phyloP scores from a whole-genome alignment of 176 grass and related monocot genomes.

The Olyra latifolia region DNA sequence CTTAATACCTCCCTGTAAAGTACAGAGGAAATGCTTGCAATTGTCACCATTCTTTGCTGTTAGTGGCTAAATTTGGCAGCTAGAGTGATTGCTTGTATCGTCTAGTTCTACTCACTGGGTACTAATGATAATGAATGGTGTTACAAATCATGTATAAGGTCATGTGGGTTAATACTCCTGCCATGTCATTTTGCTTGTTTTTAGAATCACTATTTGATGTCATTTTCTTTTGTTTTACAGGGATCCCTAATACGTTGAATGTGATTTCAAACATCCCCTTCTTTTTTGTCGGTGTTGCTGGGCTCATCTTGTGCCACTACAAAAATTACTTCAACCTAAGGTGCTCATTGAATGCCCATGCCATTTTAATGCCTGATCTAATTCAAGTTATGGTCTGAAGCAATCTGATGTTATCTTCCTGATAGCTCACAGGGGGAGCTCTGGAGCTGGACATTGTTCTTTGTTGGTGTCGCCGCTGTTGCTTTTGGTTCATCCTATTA shows the following conservation, averaged over 20 bases:
- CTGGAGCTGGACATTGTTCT: constrained; percentile 82
- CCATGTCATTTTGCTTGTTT: not conserved
- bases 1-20: no score
- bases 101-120: not conserved
- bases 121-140: not conserved
- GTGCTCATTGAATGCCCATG: constrained; percentile 16
- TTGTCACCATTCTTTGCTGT: not conserved
- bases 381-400: not conserved
- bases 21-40: not conserved
- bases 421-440: constrained; percentile 81
- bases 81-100: not conserved
- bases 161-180: not conserved
- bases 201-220: not conserved
- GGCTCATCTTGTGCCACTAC: constrained; percentile 71
- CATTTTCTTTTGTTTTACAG: constrained; percentile 41
- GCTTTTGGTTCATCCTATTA: constrained; percentile 89
- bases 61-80: not conserved
- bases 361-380: not conserved
- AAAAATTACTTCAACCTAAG: constrained; percentile 79
- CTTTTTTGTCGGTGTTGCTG: constrained; percentile 64
- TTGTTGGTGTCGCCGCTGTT: constrained; percentile 62
- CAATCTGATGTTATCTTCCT: not conserved
- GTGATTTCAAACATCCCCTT: constrained; percentile 94
- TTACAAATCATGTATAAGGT: not conserved
- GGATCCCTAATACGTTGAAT: constrained; percentile 85